A percentile compares a stretch with the other conserved stretches of the same genome.
phyloP scores from a whole-genome alignment of 202 grass and related monocot genomes.

The Schoenoplectus triqueter region DNA sequence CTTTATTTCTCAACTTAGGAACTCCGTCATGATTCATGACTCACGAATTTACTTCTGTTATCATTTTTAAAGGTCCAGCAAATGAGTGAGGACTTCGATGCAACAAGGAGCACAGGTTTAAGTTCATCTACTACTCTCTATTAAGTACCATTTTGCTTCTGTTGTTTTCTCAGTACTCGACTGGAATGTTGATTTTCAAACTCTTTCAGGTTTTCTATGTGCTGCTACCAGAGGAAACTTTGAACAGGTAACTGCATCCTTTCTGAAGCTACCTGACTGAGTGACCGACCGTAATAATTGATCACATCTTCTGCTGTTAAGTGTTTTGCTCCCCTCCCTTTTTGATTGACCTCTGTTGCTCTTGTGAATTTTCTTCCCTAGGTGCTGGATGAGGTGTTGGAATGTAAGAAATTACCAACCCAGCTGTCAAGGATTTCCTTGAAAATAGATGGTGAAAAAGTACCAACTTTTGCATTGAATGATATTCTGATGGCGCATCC shows the following conservation, averaged over 20 bases:
- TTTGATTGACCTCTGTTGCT: not conserved
- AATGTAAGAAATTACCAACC: constrained; percentile 55
- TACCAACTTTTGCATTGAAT: constrained; percentile 83
- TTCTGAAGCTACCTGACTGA: not conserved
- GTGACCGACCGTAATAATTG: no score
- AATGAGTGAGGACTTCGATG: constrained; percentile 83
- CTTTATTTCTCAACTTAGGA: no score
- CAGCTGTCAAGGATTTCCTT: constrained; percentile 74
- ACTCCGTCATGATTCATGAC: no score
- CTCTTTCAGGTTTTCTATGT: constrained; percentile 56
- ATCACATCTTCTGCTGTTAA: no score
- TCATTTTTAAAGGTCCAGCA: constrained; percentile 50
- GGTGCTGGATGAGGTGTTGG: constrained; percentile 77
- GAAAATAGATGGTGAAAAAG: constrained; percentile 58
- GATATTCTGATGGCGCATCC: constrained; percentile 87
- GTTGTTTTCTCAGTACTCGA: no score
- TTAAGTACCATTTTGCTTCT: no score
- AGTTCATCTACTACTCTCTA: no score
- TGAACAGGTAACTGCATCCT: constrained; percentile 57
- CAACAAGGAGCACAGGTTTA: constrained; percentile 73
- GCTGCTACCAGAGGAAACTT: constrained; percentile 74
- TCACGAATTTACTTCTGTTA: no score
- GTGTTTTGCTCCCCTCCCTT: not conserved
- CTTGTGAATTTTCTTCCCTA: constrained; percentile 22
- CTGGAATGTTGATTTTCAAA: no score